Conservation (phyloP, 805 yeast genomes). For the Zygosaccharomyces gambellarensis region DNA sequence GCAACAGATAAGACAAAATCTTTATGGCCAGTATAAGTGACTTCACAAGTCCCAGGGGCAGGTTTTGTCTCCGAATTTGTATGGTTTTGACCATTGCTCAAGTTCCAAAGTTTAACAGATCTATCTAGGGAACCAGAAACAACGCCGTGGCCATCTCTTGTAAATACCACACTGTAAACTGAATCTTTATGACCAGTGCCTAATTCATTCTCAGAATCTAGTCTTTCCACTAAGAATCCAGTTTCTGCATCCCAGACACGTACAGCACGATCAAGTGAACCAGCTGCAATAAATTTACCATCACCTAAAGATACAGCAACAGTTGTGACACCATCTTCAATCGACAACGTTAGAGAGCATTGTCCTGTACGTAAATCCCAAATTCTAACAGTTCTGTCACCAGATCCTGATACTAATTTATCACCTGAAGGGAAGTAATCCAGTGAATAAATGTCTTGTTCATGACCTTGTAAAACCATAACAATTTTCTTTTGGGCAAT, state of each 20-base stretch:
- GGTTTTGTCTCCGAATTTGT: slow-evolving; percentile 37
- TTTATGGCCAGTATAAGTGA: slow-evolving; percentile 91
- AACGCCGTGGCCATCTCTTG: slow-evolving; percentile 85
- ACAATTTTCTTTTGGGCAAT: slow-evolving; percentile 78
- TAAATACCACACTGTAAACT: slow-evolving; percentile 90
- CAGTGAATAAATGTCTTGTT: slow-evolving; percentile 93
- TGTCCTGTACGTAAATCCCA: slow-evolving; percentile 91
- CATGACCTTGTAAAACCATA: slow-evolving; percentile 86
- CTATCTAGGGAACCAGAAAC: slow-evolving; percentile 94
- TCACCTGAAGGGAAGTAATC: slow-evolving; percentile 94
- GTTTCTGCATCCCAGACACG: slow-evolving; percentile 95
- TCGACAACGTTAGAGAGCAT: slow-evolving; percentile 80
- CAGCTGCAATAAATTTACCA: slow-evolving; percentile 91
- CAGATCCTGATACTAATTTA: slow-evolving; percentile 90
- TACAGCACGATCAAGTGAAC: slow-evolving; percentile 90
- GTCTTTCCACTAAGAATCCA: slow-evolving; percentile 85
- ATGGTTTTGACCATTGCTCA: slow-evolving; percentile 49
- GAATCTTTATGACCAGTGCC: slow-evolving; percentile 96
- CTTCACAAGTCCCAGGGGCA: slow-evolving; percentile 63
- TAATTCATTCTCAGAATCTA: slow-evolving; percentile 81
- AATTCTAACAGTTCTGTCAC: slow-evolving; percentile 92
- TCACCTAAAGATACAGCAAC: slow-evolving; percentile 91
- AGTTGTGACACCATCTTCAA: slow-evolving; percentile 97
- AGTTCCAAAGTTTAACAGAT: slow-evolving; percentile 93
- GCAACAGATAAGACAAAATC: slow-evolving; percentile 94